These are phyloP conservation scores for Diplosphaera chodatii DNA, from an alignment of 139 green algal species.

Conservation along the genomic window DNA sequence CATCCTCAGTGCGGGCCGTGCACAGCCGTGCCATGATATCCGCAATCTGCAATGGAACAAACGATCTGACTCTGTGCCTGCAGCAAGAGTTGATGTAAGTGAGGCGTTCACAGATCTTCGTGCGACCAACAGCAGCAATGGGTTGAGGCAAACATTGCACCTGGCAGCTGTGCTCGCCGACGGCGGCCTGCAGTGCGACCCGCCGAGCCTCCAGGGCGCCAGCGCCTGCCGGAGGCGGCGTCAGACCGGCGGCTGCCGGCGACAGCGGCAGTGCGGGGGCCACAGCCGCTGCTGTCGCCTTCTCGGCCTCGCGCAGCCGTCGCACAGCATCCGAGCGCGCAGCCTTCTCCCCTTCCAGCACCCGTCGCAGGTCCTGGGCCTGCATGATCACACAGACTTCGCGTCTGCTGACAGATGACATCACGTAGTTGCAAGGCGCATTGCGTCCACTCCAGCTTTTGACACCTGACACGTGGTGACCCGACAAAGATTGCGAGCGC, in stretches of 20 bases:
- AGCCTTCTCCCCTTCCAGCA: slow-evolving; percentile 77
- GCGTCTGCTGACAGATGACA: no score
- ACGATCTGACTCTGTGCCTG: no score
- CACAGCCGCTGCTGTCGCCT: slow-evolving; percentile 35
- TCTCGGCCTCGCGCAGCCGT: slow-evolving; percentile 54
- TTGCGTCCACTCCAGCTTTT: no score
- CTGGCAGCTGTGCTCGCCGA: slow-evolving; percentile 39
- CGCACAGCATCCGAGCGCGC: slow-evolving; percentile 38
- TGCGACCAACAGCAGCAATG: neutral
- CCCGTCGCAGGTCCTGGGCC: slow-evolving; percentile 27
- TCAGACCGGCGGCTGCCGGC: slow-evolving; percentile 8
- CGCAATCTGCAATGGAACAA: neutral
- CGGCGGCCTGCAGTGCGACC: slow-evolving; percentile 28
- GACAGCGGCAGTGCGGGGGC: neutral
- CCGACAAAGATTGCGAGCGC: slow-evolving; percentile 4
- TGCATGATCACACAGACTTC: slow-evolving; percentile 11
- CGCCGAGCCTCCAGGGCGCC: slow-evolving; percentile 31
- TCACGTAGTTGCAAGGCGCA: no score
- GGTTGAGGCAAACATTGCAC: neutral
- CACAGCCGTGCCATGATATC: neutral
- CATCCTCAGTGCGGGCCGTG: slow-evolving; percentile 49
- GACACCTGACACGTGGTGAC: no score
- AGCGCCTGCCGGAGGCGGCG: slow-evolving; percentile 7
- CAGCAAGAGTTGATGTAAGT: neutral
- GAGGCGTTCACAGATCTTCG: neutral